Base-by-base conservation (phyloP, 2,329 filamentous ascomycete genomes). In the Nemania sp. region DNA sequence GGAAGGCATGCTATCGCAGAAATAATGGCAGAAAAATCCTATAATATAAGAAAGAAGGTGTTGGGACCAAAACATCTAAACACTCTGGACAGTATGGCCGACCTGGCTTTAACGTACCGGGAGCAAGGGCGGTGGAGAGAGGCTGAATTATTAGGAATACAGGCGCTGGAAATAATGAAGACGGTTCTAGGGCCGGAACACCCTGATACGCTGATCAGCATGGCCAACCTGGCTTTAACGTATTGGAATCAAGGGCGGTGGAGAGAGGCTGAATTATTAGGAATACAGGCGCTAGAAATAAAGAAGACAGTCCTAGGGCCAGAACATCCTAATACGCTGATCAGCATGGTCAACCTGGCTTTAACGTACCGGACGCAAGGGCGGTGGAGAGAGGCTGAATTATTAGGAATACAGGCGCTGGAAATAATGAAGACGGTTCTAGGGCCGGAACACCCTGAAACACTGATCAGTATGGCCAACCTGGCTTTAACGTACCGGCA, bases 1-100 rank as follows among this genome's bases (percentile, higher is more conserved):
- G 56, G 68, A 6, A 62, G 27, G 20, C 56, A 57, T 56, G 10
- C 38, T 10, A 51, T 20, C 6, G 35, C 65, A 1, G 56, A 70
- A 49, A 13, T 1, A 5, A 59, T 65, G 57, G 26, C 32, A 22
- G 58, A 29, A 26, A n/a, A 43, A 43, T 52, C 24, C 2, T 29
- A 11, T 13, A 24, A 47, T 11, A 51, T 22, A n/a, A 8, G 18
- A 5, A 49, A 60, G 18, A 56, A 18, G 2, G 5, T 41, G 11
- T 27, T 45, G 2, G 53, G 59, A 27, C 35, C 53, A 45, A n/a
- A 55, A 6, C 18, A 49, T 56, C 24, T 22, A 22, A 13, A 45
- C 8, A 22, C 18, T 1, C 15, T 57, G 8, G 49, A 5, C 5
- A 54, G 38, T 22, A 64, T 67, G 55, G n/a, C 1, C 1, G 8